Conservation (phyloP, 768 basidiomycete species). For the Phanerochaete carnosa region DNA sequence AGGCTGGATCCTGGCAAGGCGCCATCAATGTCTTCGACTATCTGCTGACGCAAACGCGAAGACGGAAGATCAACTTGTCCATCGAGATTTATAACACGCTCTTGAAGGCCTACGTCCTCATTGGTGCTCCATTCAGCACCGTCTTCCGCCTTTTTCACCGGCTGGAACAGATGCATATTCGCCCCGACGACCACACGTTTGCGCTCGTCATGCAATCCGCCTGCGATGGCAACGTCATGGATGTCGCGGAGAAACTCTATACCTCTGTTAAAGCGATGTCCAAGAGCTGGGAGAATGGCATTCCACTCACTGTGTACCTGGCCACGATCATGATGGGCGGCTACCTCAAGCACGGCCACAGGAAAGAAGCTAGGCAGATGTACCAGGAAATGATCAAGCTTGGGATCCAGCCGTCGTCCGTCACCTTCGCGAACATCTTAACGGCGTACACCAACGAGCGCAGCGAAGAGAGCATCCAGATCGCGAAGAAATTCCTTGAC, state of each 20-base stretch:
- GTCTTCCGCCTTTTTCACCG: conserved; percentile 62
- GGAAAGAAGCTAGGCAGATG: conserved; percentile 52
- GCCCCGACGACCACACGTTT: conserved; percentile 65
- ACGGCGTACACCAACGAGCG: conserved; percentile 52
- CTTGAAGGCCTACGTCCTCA: conserved; percentile 78
- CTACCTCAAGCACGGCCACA: conserved; percentile 56
- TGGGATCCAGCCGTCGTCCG: conserved; percentile 62
- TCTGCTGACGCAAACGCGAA: conserved; percentile 29
- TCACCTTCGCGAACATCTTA: conserved; percentile 69
- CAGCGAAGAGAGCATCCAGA: conserved; percentile 45
- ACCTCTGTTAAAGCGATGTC: conserved; percentile 51
- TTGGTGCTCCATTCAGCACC: conserved; percentile 70
- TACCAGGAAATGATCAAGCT: conserved; percentile 69
- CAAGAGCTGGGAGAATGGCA: conserved; percentile 32
- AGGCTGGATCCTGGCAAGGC: conserved; percentile 74
- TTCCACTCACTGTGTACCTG: conserved; percentile 52
- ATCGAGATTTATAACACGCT: conserved; percentile 74
- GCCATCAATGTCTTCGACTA: conserved; percentile 71
- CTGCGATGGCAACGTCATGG: conserved; percentile 67
- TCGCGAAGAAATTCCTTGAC: conserved; percentile 66
- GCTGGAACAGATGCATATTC: conserved; percentile 45
- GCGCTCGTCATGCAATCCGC: conserved; percentile 77
- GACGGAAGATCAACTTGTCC: conserved; percentile 16
- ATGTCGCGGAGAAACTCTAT: conserved; percentile 63
- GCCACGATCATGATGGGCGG: conserved; percentile 76